These are phyloP conservation scores for Aspergillus ruber DNA, from an alignment of 2,329 filamentous ascomycete species.

Conservation along the genomic window DNA sequence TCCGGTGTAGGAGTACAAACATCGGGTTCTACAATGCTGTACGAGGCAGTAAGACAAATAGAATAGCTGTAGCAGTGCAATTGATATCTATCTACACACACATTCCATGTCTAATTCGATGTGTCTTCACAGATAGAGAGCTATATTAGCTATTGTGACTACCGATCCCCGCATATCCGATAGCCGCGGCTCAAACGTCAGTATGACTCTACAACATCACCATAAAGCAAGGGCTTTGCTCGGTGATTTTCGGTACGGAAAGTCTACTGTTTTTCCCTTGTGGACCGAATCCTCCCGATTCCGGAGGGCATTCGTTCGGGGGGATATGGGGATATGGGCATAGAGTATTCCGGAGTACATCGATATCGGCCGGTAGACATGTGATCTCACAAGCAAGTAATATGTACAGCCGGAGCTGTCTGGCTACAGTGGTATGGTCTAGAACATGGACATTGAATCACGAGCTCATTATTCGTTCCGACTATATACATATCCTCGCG, in stretches of 20 bases:
- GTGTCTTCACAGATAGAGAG: background rate
- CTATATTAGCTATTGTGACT: background rate
- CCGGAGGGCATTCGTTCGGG: background rate
- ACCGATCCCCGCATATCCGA: background rate
- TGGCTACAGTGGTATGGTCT: background rate
- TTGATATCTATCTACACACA: too few relatives aligned
- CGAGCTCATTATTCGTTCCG: background rate
- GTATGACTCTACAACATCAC: background rate
- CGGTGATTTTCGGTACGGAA: conserved; percentile 1
- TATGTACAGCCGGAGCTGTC: background rate
- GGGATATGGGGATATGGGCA: too few relatives aligned
- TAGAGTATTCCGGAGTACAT: background rate
- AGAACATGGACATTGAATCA: background rate
- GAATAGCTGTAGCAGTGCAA: too few relatives aligned
- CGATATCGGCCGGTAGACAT: too few relatives aligned
- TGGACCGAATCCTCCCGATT: background rate
- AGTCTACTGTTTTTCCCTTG: background rate
- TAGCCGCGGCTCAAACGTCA: background rate
- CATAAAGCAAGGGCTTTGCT: background rate
- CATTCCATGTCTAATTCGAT: background rate
- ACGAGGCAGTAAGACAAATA: too few relatives aligned
- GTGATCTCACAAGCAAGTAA: too few relatives aligned
- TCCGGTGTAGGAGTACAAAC: background rate
- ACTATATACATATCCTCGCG: background rate
- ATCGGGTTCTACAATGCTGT: too few relatives aligned